These are phyloP conservation scores for Mortierella sp. DNA, from an alignment of 371 early-diverging fungal genomes.

Conservation along the genomic window DNA sequence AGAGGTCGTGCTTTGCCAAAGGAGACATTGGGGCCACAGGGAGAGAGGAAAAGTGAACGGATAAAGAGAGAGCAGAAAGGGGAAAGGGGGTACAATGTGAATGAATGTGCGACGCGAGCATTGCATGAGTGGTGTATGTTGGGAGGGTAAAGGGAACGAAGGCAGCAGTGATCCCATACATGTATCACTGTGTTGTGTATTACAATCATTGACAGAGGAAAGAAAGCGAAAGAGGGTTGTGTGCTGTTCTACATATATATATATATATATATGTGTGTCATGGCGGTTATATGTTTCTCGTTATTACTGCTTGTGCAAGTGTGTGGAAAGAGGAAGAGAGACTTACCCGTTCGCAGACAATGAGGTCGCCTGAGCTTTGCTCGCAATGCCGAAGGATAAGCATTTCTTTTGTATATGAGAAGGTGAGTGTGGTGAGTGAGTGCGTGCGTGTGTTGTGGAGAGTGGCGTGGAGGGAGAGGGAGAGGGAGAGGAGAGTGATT, in stretches of 20 bases:
- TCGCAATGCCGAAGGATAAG: constrained; percentile 53
- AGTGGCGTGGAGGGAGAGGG: not conserved
- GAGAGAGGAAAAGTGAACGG: too few relatives aligned
- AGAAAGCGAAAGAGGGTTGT: not conserved
- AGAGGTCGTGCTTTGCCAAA: not conserved
- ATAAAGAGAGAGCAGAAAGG: not conserved
- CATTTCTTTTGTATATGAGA: constrained; percentile 15
- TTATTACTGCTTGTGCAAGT: not conserved
- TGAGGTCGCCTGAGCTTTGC: constrained; percentile 49
- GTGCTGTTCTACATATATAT: not conserved
- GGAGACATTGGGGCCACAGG: not conserved
- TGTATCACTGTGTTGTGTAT: too few relatives aligned
- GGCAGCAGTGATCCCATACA: too few relatives aligned
- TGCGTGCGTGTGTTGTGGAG: not conserved
- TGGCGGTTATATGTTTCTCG: not conserved
- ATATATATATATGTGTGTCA: too few relatives aligned
- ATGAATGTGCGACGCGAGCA: not conserved
- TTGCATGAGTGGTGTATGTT: not conserved
- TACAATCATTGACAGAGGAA: not conserved
- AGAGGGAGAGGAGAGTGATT: too few relatives aligned
- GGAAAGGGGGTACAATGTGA: not conserved
- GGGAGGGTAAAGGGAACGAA: not conserved
- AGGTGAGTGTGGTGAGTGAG: not conserved
- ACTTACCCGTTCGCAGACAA: constrained; percentile 54
- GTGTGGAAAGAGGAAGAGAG: not conserved